A percentile compares a stretch with the other conserved stretches of the same genome.
phyloP scores from a whole-genome alignment of 768 basidiomycete genomes.

The Boletus sp. region DNA sequence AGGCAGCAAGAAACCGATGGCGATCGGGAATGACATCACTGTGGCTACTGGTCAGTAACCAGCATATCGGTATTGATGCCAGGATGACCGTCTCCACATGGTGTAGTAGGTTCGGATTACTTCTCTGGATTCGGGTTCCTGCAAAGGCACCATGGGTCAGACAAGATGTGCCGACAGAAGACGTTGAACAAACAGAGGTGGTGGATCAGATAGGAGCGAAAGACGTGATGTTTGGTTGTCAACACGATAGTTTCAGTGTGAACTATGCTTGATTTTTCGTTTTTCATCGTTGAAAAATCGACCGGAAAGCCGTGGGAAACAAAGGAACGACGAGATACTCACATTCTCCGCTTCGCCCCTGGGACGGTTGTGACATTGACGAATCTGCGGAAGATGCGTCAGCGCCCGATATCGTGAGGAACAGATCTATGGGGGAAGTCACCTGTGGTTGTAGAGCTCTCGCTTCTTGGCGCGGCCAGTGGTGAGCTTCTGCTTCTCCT shows the following conservation, averaged over 20 bases:
- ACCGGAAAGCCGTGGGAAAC: conserved; percentile 30
- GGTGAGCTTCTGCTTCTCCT: conserved; percentile 97
- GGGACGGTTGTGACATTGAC: conserved; percentile 88
- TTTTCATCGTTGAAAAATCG: conserved; percentile 24
- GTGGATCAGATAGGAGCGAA: conserved; percentile 99
- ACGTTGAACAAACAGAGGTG: background rate
- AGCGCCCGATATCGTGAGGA: background rate
- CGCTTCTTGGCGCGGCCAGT: conserved; percentile 98
- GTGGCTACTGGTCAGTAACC: too few species aligned
- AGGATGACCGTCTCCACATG: background rate
- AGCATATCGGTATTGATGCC: too few species aligned
- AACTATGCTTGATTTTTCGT: conserved; percentile 78
- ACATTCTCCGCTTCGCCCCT: conserved; percentile 94
- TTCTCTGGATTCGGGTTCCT: conserved; percentile 20
- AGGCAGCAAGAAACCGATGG: too few species aligned
- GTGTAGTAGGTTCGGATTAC: background rate
- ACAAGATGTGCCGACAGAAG: background rate
- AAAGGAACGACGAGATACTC: conserved; percentile 51
- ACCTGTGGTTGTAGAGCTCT: conserved; percentile 88
- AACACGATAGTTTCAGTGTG: conserved; percentile 90
- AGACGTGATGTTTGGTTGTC: conserved; percentile 89
- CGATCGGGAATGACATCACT: too few species aligned
- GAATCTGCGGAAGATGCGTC: conserved; percentile 49
- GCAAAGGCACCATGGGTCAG: conserved; percentile 4
- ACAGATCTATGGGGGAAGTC: conserved; percentile 29